phyloP scores from a whole-genome alignment of 495 filamentous ascomycete genomes.

The Penicillium bialowiezense region DNA sequence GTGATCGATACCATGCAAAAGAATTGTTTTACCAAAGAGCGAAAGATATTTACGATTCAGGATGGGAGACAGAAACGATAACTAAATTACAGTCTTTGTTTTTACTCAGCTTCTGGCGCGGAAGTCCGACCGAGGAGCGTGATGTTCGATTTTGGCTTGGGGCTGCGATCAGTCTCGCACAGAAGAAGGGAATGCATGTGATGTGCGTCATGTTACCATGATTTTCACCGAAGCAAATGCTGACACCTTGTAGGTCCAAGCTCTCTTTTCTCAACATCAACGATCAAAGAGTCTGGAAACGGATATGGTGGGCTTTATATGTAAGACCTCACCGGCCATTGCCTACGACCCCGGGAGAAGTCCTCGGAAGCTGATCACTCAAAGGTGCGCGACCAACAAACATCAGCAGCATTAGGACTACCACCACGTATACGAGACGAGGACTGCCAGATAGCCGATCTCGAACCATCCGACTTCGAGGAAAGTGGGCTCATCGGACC shows the following conservation, averaged over 20 bases:
- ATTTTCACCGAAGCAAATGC: background rate
- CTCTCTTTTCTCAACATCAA: slow-evolving; percentile 29
- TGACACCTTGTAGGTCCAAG: slow-evolving; percentile 30
- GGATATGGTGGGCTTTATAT: slow-evolving; percentile 51
- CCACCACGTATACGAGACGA: slow-evolving; percentile 45
- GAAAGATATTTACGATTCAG: slow-evolving; percentile 44
- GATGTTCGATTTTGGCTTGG: slow-evolving; percentile 45
- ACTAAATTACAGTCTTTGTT: slow-evolving; percentile 40
- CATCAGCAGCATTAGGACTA: slow-evolving; percentile 36
- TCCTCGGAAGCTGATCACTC: background rate
- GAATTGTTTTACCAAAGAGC: slow-evolving; percentile 39
- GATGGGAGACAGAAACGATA: slow-evolving; percentile 38
- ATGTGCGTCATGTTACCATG: slow-evolving; percentile 26
- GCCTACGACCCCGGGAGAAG: too few species aligned
- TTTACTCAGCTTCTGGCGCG: slow-evolving; percentile 44
- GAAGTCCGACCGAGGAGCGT: slow-evolving; percentile 36
- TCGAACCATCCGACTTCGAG: slow-evolving; percentile 35
- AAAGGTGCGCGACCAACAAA: slow-evolving; percentile 42
- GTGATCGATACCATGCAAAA: slow-evolving; percentile 36
- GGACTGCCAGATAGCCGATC: slow-evolving; percentile 43
- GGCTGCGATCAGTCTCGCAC: slow-evolving; percentile 37
- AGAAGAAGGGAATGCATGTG: slow-evolving; percentile 47
- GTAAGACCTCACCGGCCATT: slow-evolving; percentile 13
- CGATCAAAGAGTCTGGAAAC: slow-evolving; percentile 38
- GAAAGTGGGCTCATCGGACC: slow-evolving; percentile 26